Conservation (phyloP, 1,284 basidiomycete genomes). For the Rhodotorula sp. region DNA sequence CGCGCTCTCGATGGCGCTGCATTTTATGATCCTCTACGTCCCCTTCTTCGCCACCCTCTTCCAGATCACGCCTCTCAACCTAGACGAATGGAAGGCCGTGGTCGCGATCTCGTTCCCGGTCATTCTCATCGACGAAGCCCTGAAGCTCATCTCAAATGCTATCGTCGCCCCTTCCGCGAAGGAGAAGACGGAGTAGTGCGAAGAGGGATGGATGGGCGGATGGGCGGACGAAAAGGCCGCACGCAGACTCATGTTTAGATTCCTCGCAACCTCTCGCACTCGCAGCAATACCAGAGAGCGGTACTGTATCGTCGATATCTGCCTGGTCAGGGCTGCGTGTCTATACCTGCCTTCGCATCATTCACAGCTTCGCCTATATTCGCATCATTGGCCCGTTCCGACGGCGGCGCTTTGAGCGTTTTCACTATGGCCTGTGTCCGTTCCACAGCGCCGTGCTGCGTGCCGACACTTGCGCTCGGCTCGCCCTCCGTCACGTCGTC, state of each 20-base stretch:
- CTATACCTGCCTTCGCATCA: too few species aligned
- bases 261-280: background rate
- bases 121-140: constrained; percentile 80
- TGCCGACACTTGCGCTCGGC: too few species aligned
- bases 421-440: background rate
- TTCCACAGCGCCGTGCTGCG: background rate
- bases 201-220: too few species aligned
- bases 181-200: constrained; percentile 17
- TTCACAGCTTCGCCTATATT: too few species aligned
- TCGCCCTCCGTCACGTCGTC: constrained; percentile 9
- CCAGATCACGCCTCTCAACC: constrained; percentile 86
- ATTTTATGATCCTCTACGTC: constrained; percentile 91
- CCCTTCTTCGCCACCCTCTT: constrained; percentile 84
- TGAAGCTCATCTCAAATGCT: constrained; percentile 71
- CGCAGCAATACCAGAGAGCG: background rate
- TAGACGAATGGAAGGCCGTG: constrained; percentile 93
- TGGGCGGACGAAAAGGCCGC: background rate
- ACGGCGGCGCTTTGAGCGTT: background rate
- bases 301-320: too few species aligned
- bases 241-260: too few species aligned
- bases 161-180: constrained; percentile 16
- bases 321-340: too few species aligned
- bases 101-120: constrained; percentile 85
- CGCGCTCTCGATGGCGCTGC: constrained; percentile 81
- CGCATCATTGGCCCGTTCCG: background rate